Evolutionary conservation across 2,329 filamentous ascomycete species (phyloP).

Genomic region (Mycosphaerella sp.): DNA sequence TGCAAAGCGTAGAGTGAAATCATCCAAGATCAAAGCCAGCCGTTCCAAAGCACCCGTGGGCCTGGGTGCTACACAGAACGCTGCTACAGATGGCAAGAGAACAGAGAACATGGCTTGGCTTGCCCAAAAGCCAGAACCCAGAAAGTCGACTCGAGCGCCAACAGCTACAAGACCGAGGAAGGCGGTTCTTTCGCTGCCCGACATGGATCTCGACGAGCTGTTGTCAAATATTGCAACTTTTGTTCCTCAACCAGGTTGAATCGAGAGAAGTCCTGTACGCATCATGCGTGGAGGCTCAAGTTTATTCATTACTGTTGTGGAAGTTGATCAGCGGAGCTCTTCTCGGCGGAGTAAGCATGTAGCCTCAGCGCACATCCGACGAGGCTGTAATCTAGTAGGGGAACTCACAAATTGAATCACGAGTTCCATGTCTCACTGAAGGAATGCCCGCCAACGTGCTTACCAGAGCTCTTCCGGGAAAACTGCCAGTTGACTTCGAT

Average conservation of each 20-base stretch:
- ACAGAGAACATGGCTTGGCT: constrained; percentile 26
- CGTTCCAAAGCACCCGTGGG: not conserved
- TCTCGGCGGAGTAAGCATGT: too few relatives aligned
- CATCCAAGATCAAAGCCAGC: not conserved
- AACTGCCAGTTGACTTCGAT: too few relatives aligned
- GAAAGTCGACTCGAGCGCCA: not conserved
- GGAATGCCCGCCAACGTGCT: too few relatives aligned
- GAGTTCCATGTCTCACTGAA: too few relatives aligned
- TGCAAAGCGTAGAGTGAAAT: not conserved
- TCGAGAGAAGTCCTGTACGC: not conserved
- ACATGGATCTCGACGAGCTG: constrained; percentile 30
- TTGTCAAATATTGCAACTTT: constrained; percentile 26
- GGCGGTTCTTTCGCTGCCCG: not conserved
- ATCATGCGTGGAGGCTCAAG: not conserved
- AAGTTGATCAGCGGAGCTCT: too few relatives aligned
- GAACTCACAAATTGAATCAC: too few relatives aligned
- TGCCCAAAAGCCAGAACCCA: constrained; percentile 10
- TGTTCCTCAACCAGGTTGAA: constrained; percentile 1
- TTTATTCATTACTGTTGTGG: too few relatives aligned
- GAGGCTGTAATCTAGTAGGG: too few relatives aligned
- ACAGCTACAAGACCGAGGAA: not conserved
- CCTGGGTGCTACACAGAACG: not conserved
- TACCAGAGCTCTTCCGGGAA: too few relatives aligned
- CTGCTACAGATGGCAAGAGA: not conserved
- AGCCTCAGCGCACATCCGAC: too few relatives aligned